phyloP scores from a whole-genome alignment of 169 alveolate species.

The Plasmodium billcollinsi region DNA sequence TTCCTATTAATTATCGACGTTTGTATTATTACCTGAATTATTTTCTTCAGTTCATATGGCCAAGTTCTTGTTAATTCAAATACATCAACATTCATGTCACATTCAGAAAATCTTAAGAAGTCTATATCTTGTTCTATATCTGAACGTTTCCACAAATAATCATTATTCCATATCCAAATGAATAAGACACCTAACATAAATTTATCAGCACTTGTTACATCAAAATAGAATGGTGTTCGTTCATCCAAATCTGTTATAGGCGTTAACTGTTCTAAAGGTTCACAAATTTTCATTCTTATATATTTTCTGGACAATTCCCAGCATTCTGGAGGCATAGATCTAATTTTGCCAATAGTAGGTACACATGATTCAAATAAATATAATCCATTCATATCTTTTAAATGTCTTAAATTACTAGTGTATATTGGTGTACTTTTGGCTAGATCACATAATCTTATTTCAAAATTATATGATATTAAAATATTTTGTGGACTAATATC shows the following conservation, averaged over 20 bases:
- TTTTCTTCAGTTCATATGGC: conserved; percentile 41
- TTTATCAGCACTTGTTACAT: conserved; percentile 85
- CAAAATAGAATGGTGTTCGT: conserved; percentile 80
- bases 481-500: conserved; percentile 88
- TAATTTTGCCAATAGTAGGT: conserved; percentile 88
- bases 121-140: conserved; percentile 82
- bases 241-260: conserved; percentile 33
- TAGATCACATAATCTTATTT: conserved; percentile 84
- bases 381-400: conserved; percentile 74
- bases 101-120: conserved; percentile 36
- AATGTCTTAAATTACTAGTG: conserved; percentile 76
- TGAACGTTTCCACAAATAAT: conserved; percentile 86
- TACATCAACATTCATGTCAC: conserved; percentile 39
- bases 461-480: conserved; percentile 78
- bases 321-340: conserved; percentile 89
- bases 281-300: conserved; percentile 52
- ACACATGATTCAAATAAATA: conserved; percentile 85
- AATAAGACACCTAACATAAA: conserved; percentile 76
- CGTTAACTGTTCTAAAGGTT: conserved; percentile 6
- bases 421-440: conserved; percentile 86
- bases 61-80: conserved; percentile 48
- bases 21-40: conserved; percentile 15
- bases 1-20: background rate
- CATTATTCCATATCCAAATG: conserved; percentile 88
- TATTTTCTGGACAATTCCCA: conserved; percentile 81